Percentiles rank a stretch among this genome's conserved stretches.
Evolutionary conservation across 108 stramenopile species (phyloP).

Genomic region (Pseudonitzschia multistriata): DNA sequence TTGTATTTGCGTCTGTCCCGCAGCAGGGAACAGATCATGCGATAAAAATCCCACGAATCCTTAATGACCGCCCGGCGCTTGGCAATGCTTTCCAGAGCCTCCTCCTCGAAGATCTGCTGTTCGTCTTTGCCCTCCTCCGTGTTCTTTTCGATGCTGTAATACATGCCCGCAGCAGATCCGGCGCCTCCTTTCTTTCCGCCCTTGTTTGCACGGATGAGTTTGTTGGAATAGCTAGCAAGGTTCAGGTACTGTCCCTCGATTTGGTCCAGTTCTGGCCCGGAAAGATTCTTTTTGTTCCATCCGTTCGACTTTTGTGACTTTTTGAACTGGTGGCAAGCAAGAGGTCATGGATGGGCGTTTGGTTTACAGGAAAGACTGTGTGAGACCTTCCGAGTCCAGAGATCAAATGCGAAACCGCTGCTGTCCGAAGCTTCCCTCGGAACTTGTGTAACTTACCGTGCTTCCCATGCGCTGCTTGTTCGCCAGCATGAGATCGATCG

Average conservation of each 20-base stretch:
- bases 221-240: conserved; percentile 78
- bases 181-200: conserved; percentile 25
- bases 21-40: conserved; percentile 77
- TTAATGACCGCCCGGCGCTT: conserved; percentile 87
- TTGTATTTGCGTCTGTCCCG: conserved; percentile 79
- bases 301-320: conserved; percentile 2
- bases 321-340: not conserved
- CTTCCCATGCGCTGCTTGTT: conserved; percentile 27
- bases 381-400: not conserved
- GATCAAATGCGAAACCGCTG: not conserved
- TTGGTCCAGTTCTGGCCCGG: conserved; percentile 52
- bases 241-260: conserved; percentile 81
- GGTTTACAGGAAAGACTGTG: not conserved
- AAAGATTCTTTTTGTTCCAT: conserved; percentile 53
- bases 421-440: not conserved
- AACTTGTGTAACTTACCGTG: not conserved
- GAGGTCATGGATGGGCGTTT: too few species aligned
- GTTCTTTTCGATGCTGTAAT: conserved; percentile 57
- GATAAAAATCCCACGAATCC: conserved; percentile 88
- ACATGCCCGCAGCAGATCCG: conserved; percentile 62
- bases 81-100: conserved; percentile 80
- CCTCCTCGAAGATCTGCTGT: conserved; percentile 69
- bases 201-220: conserved; percentile 69
- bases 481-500: conserved; percentile 77
- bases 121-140: conserved; percentile 27